Evolutionary conservation across 2,329 filamentous ascomycete genomes (phyloP).

Genomic region (Alternaria metachromatica): DNA sequence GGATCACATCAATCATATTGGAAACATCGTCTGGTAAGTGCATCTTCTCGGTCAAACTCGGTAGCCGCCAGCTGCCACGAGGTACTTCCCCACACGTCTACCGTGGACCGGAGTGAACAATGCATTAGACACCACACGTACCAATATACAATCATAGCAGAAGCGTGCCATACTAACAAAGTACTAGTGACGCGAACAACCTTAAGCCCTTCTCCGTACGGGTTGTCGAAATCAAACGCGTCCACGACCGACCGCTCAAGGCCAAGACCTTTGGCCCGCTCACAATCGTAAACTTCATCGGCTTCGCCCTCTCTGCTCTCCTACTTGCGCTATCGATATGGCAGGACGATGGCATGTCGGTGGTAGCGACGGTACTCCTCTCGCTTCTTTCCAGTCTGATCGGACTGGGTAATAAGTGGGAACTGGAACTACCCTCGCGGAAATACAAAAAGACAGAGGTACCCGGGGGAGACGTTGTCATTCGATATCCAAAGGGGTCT

Average conservation of each 20-base stretch:
- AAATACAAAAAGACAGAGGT: conserved; percentile 34
- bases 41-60: not conserved
- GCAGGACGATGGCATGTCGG: conserved; percentile 58
- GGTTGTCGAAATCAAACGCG: conserved; percentile 49
- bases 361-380: conserved; percentile 56
- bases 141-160: not conserved
- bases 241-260: conserved; percentile 45
- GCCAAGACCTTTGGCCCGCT: conserved; percentile 56
- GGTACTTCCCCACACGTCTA: conserved; percentile 14
- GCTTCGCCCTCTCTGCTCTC: conserved; percentile 51
- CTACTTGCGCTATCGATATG: conserved; percentile 55
- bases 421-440: conserved; percentile 51
- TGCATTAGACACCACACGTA: not conserved
- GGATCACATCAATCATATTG: conserved; percentile 57
- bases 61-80: not conserved
- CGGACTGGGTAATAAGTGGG: conserved; percentile 59
- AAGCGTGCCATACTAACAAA: not conserved
- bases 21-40: conserved; percentile 54
- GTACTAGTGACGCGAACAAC: conserved; percentile 42
- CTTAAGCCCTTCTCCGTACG: conserved; percentile 50
- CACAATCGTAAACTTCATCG: conserved; percentile 54
- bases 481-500: conserved; percentile 59
- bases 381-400: conserved; percentile 59
- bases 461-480: conserved; percentile 55
- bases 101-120: conserved; percentile 3